Evolutionary conservation across 2,329 filamentous ascomycete species (phyloP), one percentile per base, ranked within the genome.

Genomic region (Pseudogymnoascus sp.): DNA sequence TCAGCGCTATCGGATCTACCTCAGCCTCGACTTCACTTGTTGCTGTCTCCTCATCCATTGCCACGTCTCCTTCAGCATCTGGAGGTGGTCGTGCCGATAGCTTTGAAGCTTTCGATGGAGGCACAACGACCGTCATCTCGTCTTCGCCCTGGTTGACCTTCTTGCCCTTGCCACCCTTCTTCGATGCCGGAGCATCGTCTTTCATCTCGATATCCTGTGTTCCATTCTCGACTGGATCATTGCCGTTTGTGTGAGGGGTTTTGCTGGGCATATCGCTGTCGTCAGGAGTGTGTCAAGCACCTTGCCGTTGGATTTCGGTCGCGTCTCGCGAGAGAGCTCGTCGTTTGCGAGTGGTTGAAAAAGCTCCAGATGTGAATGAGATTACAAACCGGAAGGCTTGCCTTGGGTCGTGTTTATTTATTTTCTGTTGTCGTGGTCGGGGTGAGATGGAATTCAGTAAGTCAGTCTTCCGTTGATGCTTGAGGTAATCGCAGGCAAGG

Each of bases 41-140:
- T 31, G 74, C 70, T 53, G 72, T 72, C 38, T 72, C 76, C 67
- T 84, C 86, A 68, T 85, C 85, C 88, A 92, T 92, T 68, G 80
- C 78, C 67, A 91, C 81, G 74, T 93, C 89, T 61, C 83, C 87
- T 70, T 91, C 87, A 65, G 80, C 80, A 72, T 88, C 85, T 68
- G 84, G 80, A 33, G 79, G 77, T 63, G 80, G 76, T 67, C 82
- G 80, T 69, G 79, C 79, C 64, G 86, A 82, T 64, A 82, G 77
- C 77, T 85, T 80, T 67, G 81, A 78, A 71, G 79, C 78, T 80
- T 91, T 91, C 68, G 87, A 84, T 64, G 87, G 87, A 63, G 89
- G 88, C 50, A 91, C 87, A 70, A 92, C 88, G 68, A 91, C 88
- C 61, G 88, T 91, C 87, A 91, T 91, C 79, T 91, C 88, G 64